phyloP scores from a whole-genome alignment of 1,284 basidiomycete species.

The Schizopora paradoxa region DNA sequence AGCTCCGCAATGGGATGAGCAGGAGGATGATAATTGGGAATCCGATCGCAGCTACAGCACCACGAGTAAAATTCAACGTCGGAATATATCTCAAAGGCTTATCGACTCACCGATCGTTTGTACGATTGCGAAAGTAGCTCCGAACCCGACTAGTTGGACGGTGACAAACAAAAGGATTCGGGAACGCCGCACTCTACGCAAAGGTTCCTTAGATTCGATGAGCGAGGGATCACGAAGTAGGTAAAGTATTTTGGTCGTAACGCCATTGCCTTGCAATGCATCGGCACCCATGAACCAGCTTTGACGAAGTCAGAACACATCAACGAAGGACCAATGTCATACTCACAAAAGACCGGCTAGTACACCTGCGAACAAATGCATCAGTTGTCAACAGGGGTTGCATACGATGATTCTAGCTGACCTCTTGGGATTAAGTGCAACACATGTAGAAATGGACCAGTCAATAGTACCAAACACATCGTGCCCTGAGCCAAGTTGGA shows the following conservation, averaged over 20 bases:
- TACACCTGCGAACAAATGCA: constrained; percentile 40
- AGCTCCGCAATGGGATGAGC: constrained; percentile 78
- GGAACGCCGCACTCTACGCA: constrained; percentile 69
- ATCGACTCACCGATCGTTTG: constrained; percentile 74
- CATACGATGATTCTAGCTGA: too few relatives aligned
- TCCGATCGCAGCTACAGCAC: constrained; percentile 70
- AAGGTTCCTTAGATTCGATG: constrained; percentile 60
- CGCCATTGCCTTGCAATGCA: constrained; percentile 78
- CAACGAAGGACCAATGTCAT: constrained; percentile 18
- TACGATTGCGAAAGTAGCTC: constrained; percentile 86
- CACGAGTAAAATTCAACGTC: background rate
- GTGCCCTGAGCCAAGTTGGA: constrained; percentile 84
- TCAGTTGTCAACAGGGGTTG: background rate
- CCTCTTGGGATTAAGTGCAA: constrained; percentile 74
- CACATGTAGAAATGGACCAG: constrained; percentile 77
- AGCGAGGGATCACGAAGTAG: constrained; percentile 72
- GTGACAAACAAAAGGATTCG: constrained; percentile 74
- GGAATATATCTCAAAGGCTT: constrained; percentile 4
- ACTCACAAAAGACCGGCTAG: constrained; percentile 71
- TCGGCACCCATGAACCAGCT: constrained; percentile 91
- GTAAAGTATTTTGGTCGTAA: constrained; percentile 80
- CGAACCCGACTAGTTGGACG: constrained; percentile 84
- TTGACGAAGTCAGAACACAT: constrained; percentile 19
- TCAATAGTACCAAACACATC: constrained; percentile 75
- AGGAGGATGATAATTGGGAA: constrained; percentile 89